Conservation (phyloP, 2,329 filamentous ascomycete species). For the Tolypocladium paradoxum region DNA sequence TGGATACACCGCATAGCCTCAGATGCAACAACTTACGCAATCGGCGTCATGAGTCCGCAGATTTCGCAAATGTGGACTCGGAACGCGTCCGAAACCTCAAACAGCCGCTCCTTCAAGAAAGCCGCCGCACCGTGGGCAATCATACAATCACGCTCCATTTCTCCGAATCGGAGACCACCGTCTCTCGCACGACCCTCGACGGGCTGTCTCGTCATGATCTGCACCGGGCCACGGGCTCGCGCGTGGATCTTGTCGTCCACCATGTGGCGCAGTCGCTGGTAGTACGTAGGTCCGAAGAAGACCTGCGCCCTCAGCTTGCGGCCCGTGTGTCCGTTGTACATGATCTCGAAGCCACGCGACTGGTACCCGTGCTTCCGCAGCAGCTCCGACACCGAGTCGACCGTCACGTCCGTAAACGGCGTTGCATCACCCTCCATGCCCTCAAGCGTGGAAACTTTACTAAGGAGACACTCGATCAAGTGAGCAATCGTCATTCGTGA, state of each 20-base stretch:
- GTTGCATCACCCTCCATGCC: slow-evolving; percentile 96
- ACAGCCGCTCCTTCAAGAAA: slow-evolving; percentile 94
- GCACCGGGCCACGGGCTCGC: slow-evolving; percentile 89
- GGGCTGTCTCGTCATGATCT: slow-evolving; percentile 94
- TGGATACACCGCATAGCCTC: background rate
- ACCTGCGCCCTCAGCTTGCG: slow-evolving; percentile 88
- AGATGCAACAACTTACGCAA: slow-evolving; percentile 64
- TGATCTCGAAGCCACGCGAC: slow-evolving; percentile 91
- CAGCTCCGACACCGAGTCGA: slow-evolving; percentile 81
- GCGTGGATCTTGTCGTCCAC: slow-evolving; percentile 99
- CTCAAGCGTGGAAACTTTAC: slow-evolving; percentile 87
- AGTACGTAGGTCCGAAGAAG: slow-evolving; percentile 96
- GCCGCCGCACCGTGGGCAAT: slow-evolving; percentile 97
- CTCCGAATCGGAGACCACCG: slow-evolving; percentile 96
- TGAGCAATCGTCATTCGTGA: slow-evolving; percentile 99
- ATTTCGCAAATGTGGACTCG: slow-evolving; percentile 97
- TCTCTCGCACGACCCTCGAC: slow-evolving; percentile 97
- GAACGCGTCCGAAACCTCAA: slow-evolving; percentile 97
- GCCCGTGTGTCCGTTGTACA: slow-evolving; percentile 98
- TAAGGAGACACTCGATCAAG: slow-evolving; percentile 96
- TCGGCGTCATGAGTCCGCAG: slow-evolving; percentile 96
- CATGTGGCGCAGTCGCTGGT: slow-evolving; percentile 98
- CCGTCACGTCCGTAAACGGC: slow-evolving; percentile 94
- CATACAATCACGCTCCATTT: slow-evolving; percentile 99
- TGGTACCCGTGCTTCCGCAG: slow-evolving; percentile 88